Percentiles rank a stretch among this genome's conserved stretches.
Evolutionary conservation across 2,329 filamentous ascomycete genomes (phyloP).

Genomic region (Nannizziopsis arthrosporioides): DNA sequence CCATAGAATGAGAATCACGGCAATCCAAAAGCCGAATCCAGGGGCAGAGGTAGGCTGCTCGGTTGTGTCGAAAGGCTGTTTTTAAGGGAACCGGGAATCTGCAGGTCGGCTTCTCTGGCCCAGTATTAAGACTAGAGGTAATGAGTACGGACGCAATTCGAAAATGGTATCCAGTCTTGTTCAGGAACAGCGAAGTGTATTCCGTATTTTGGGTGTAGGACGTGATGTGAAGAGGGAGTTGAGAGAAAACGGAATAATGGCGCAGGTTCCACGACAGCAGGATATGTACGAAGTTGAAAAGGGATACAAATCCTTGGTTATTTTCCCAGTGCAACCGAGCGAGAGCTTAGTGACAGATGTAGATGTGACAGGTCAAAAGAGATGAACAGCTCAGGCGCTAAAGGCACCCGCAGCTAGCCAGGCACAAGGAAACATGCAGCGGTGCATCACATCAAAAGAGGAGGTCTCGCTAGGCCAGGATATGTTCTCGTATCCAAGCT

Average conservation of each 20-base stretch:
- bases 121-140: no score
- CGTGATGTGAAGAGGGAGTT: not conserved
- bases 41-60: no score
- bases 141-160: no score
- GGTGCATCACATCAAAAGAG: not conserved
- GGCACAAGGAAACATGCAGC: not conserved
- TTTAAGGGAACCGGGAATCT: no score
- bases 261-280: not conserved
- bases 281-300: not conserved
- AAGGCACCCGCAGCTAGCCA: not conserved
- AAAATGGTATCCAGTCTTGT: no score
- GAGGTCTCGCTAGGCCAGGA: not conserved
- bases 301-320: not conserved
- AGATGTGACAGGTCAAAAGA: constrained; percentile 14
- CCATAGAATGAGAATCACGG: no score
- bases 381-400: constrained; percentile 9
- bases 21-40: no score
- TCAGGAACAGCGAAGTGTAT: no score
- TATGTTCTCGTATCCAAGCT: not conserved
- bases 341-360: constrained; percentile 2
- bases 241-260: no score
- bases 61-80: no score
- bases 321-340: constrained; percentile 3
- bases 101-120: no score
- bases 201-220: no score